Percentiles rank a stretch among this genome's conserved stretches.
These are phyloP conservation scores for Dacryopinax primogenitus DNA, from an alignment of 768 basidiomycete genomes.

Conservation along the genomic window DNA sequence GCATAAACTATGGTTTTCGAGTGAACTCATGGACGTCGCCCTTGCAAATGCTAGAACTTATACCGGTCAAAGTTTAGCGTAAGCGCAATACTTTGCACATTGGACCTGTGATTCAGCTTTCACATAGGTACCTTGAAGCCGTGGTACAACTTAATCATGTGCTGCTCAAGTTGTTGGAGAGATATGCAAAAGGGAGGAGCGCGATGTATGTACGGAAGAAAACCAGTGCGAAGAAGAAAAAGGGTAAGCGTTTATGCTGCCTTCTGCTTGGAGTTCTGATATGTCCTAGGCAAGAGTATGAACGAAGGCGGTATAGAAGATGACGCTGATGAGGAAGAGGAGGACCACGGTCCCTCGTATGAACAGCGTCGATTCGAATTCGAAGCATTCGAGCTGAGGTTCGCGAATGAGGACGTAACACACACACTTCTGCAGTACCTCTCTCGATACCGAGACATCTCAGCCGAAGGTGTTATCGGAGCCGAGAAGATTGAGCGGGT, in stretches of 20 bases:
- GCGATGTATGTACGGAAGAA: conserved; percentile 68
- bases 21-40: conserved; percentile 81
- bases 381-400: conserved; percentile 46
- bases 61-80: conserved; percentile 50
- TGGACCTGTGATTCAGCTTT: conserved; percentile 28
- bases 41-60: conserved; percentile 64
- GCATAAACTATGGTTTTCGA: conserved; percentile 88
- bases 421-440: conserved; percentile 75
- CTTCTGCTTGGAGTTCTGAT: background rate
- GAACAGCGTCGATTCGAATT: background rate
- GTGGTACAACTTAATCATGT: conserved; percentile 74
- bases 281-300: background rate
- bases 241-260: conserved; percentile 23
- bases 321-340: conserved; percentile 53
- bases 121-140: conserved; percentile 71
- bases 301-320: conserved; percentile 51
- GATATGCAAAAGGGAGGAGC: conserved; percentile 49
- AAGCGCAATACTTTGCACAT: conserved; percentile 15
- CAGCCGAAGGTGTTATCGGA: conserved; percentile 24
- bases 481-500: conserved; percentile 81
- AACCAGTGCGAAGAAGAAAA: conserved; percentile 40
- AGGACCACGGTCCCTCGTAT: conserved; percentile 28
- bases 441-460: conserved; percentile 70
- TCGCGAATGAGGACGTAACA: conserved; percentile 74
- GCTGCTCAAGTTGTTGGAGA: conserved; percentile 79